Base-by-base conservation (phyloP, 768 basidiomycete species). In the Leccinum variicolor region DNA sequence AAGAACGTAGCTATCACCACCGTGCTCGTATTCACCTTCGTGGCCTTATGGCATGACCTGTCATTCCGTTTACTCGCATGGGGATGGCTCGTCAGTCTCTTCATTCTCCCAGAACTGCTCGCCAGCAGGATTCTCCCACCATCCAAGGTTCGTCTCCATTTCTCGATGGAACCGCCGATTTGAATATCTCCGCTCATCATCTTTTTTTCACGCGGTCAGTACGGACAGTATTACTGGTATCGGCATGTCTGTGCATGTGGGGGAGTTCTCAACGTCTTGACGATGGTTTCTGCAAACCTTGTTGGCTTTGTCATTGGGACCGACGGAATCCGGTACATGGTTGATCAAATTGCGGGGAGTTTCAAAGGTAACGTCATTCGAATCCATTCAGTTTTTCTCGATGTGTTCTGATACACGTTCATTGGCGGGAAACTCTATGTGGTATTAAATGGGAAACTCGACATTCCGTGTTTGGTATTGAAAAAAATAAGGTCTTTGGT, bases 31-130 rank as follows among this genome's bases (percentile, higher is more conserved):
- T 98, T 98, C 78, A 90, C 96, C 1, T 98, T 99, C 66, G 95
- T 98, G 23, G 96, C 97, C 0, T 75, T 99, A 19, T 99, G 96
- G 96, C 97, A 99, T 64, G 97, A 98, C 68, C 79, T 98, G 2
- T 90, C 90, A 0, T 87, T 96, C 71, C 80, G 80, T 25, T 80
- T 98, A 5, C 79, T 99, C 2, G 86, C 92, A 2, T 99, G 95
- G 95, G 96, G 97, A 2, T 98, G 97, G 97, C 86, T 97, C 10
- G 81, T 96, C 58, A 90, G 86, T 66, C 59, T 96, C 49, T 97
- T 99, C 72, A 86, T 99, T 59, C 59, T 94, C 6, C 96, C 95
- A 0, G 96, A 98, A 73, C 65, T 97, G 10, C 56, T 81, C 0
- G 90, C 85, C 1, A 73, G 77, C 10, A 80, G 75, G 60, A 19